Conservation (phyloP, 1,284 basidiomycete species). For the Dichomitus squalens region DNA sequence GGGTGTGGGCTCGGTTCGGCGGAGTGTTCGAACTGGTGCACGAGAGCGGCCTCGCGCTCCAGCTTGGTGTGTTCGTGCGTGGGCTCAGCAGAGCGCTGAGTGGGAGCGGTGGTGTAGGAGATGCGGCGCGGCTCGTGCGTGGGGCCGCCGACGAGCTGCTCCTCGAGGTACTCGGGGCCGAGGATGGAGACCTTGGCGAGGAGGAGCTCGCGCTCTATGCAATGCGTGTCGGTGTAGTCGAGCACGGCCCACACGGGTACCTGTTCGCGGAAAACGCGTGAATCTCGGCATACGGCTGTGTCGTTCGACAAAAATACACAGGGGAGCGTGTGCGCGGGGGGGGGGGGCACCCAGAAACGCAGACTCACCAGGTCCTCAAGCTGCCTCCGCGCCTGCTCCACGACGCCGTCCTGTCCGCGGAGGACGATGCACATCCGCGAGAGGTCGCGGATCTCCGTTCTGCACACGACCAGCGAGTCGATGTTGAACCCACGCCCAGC, state of each 20-base stretch:
- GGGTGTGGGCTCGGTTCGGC: constrained; percentile 27
- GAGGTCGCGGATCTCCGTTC: constrained; percentile 96
- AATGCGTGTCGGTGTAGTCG: constrained; percentile 91
- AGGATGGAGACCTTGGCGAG: constrained; percentile 80
- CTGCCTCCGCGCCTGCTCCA: constrained; percentile 94
- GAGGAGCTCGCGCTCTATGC: constrained; percentile 39
- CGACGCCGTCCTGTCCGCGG: constrained; percentile 95
- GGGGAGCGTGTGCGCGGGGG: neutral
- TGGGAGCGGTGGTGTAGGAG: neutral
- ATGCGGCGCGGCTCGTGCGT: constrained; percentile 68
- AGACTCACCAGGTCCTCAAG: constrained; percentile 87
- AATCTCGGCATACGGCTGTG: neutral
- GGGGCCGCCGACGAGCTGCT: constrained; percentile 83
- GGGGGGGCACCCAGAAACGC: neutral
- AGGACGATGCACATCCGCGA: constrained; percentile 99
- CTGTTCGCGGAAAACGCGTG: constrained; percentile 41
- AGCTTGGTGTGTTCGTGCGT: constrained; percentile 48
- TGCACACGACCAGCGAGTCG: constrained; percentile 97
- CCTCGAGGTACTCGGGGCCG: constrained; percentile 96
- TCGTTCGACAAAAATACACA: neutral
- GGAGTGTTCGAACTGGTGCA: constrained; percentile 72
- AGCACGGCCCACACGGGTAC: constrained; percentile 98
- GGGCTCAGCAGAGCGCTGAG: constrained; percentile 16
- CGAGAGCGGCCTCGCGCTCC: constrained; percentile 70
- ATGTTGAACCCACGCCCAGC: constrained; percentile 99